Base-by-base conservation (phyloP, 495 filamentous ascomycete species). In the Penicillium coffeae region DNA sequence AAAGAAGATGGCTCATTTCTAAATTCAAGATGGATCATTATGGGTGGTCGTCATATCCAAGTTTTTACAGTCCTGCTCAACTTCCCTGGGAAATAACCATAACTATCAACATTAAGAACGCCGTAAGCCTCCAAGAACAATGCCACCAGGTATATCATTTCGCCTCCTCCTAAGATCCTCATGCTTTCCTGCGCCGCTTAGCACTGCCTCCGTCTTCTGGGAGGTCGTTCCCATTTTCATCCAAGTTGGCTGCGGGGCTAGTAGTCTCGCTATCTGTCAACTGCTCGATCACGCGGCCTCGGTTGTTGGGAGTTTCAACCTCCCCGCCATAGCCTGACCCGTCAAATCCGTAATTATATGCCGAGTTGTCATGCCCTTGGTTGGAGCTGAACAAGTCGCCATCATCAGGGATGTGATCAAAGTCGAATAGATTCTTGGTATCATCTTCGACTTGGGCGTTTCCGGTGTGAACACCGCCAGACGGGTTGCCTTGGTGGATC, bases 181-280 rank as follows among this genome's bases (percentile, higher is more conserved):
- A 73, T 33, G 54, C 65, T 53, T 61, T 74, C 43, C 54, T 58
- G 43, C 71, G 66, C 20, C 71, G 58, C 48, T 74, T 74, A 12
- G 54, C 58, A 25, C 68, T 66, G 33, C 65, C 60, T 25, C 55
- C 61, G 41, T 51, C 52, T 8, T 60, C 47, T 8, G 40, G 18
- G 33, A 13, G 15, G 12, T 54, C 52, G n/a, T n/a, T 50, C 2
- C 36, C 10, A 8, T 38, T 50, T 9, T 71, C 68, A 32, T 70
- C 72, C 12, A 3, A 46, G 25, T 5, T 63, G 52, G 50, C 39
- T 15, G 63, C 51, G 4, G 73, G 73, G 50, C 73, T 77, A 6
- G 73, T 70, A n/a, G 65, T 41, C 54, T 75, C 73, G 45, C 73
- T 77, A 43, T 74, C 73, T 3, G 71, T 73, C 47, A 74, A 55